Evolutionary conservation across 306 rosid species (phyloP).

Genomic region (Cucurbita pepo): DNA sequence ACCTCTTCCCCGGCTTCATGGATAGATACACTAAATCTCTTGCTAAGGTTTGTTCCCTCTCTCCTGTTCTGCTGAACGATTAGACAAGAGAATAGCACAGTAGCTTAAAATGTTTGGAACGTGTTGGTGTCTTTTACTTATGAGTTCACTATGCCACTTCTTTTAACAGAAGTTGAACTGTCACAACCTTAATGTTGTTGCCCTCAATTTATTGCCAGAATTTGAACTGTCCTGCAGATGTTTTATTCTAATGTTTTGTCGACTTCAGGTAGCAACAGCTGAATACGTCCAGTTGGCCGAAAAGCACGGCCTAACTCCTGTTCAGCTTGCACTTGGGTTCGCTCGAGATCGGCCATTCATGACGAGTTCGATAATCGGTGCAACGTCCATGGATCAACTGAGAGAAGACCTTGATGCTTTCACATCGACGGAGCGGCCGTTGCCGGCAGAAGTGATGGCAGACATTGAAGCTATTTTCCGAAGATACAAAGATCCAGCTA

Average conservation of each 20-base stretch:
- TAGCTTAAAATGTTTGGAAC: neutral
- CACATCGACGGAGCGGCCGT: conserved; percentile 44
- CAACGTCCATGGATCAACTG: conserved; percentile 69
- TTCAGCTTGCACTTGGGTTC: conserved; percentile 78
- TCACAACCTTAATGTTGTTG: neutral
- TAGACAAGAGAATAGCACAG: neutral
- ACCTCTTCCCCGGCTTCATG: conserved; percentile 77
- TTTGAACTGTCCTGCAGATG: neutral
- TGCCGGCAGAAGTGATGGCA: conserved; percentile 39
- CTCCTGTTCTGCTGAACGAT: neutral
- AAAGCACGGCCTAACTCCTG: conserved; percentile 55
- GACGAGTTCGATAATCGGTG: conserved; percentile 82
- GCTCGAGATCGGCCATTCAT: conserved; percentile 73
- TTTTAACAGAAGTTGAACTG: neutral
- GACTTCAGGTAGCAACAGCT: conserved; percentile 58
- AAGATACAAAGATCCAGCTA: conserved; percentile 71
- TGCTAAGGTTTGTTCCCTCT: conserved; percentile 38
- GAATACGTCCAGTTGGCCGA: conserved; percentile 50
- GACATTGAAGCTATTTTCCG: conserved; percentile 53
- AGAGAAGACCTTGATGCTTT: conserved; percentile 74
- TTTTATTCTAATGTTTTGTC: neutral
- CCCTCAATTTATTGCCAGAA: neutral
- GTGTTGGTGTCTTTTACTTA: neutral
- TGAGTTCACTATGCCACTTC: neutral
- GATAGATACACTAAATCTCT: conserved; percentile 66